These are phyloP conservation scores for Hyaloscypha variabilis DNA, from an alignment of 495 filamentous ascomycete genomes.

Conservation along the genomic window DNA sequence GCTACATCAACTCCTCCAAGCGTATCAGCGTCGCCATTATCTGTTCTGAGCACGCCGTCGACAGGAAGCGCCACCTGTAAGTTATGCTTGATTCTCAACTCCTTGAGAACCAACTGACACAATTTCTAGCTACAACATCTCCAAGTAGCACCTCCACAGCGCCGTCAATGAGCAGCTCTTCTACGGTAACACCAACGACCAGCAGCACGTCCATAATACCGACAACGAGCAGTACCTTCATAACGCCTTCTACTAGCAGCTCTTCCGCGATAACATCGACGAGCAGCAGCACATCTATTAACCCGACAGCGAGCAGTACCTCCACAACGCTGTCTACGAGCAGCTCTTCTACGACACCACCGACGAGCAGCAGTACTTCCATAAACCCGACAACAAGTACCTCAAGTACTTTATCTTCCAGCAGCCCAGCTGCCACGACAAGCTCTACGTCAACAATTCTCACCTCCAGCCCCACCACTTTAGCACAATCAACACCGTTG, in stretches of 20 bases:
- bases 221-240: too few species aligned
- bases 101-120: too few species aligned
- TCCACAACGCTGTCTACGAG: too few species aligned
- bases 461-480: neutral
- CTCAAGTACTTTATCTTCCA: slow-evolving; percentile 17
- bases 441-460: neutral
- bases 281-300: neutral
- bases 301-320: neutral
- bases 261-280: neutral
- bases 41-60: neutral
- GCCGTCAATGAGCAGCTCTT: slow-evolving; percentile 8
- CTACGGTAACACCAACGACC: neutral
- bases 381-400: neutral
- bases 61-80: neutral
- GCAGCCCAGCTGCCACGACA: neutral
- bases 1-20: slow-evolving; percentile 7
- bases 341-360: neutral
- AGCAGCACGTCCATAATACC: slow-evolving; percentile 1
- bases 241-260: too few species aligned
- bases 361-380: neutral
- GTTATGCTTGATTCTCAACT: too few species aligned
- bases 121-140: slow-evolving; percentile 11
- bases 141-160: too few species aligned
- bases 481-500: slow-evolving; percentile 15
- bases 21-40: neutral